Base-by-base conservation (phyloP, 495 filamentous ascomycete species). In the Astrothelium macrocarpum region DNA sequence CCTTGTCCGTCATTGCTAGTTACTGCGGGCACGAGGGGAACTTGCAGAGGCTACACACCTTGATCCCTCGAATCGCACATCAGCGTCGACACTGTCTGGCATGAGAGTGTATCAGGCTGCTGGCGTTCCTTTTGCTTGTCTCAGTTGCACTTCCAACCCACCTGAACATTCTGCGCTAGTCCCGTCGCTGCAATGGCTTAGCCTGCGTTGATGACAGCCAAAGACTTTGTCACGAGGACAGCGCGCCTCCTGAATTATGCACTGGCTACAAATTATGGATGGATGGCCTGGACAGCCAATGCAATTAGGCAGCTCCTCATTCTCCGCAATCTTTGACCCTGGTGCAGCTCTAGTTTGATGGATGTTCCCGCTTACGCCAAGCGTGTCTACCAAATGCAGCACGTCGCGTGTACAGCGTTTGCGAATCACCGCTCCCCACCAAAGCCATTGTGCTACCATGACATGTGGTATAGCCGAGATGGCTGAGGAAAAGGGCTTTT, bases 21-120 rank as follows among this genome's bases (percentile, higher is more conserved):
- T 26, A 56, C 49, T 56, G 49, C 49, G 49, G 49, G 49, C 49
- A 56, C 49, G 49, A 56, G 49, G 49, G 49, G 49, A 56, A 56
- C 23, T 56, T 56, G 49, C 49, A 56, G 49, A 56, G 25, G 49
- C 25, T 56, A 56, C 49, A 29, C 5, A 56, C 29, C 23, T 29
- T 2, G 49, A 56, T 29, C 49, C 49, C 49, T 56, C 49, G 49
- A 56, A 56, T 29, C 25, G 49, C 25, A 29, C 9, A 20, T 25
- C 16, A 20, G 49, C 49, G 29, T 56, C 16, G 49, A 56, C 12
- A 12, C 25, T 56, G 49, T 56, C 49, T 56, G 49, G 49, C 49
- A 56, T 56, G 49, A 56, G 29, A 56, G 25, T 56, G 25, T 56
- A 56, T 56, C 49, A 56, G 49, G 23, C 49, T 56, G 49, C 49